Base-by-base conservation (phyloP, 1,284 basidiomycete genomes). In the Tilletia setariae region DNA sequence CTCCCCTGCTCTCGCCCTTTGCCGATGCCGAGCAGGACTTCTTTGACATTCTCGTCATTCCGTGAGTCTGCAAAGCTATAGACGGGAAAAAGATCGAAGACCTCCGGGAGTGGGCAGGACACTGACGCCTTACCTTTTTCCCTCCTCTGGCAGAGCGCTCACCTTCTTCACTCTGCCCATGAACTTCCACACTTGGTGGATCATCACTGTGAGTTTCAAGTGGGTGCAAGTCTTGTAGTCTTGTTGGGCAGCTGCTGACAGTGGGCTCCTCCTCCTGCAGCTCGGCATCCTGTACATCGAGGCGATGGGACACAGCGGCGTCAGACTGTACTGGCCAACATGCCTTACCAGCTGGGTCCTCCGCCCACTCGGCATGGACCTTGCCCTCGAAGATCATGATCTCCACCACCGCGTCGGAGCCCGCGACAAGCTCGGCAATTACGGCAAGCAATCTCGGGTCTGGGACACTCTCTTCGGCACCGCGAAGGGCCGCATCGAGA, bases 21-120 rank as follows among this genome's bases (percentile, higher is more conserved):
- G 77, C 78, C 0, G 77, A 76, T 43, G 68, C 73, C 25, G 68
- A 76, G 61, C 78, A 81, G 64, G 77, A 80, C 28, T 64, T 72
- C 51, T 70, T 75, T 51, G 79, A 81, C 43, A 75, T 79, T 59
- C 59, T 78, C 2, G 67, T 73, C 30, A 30, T 44, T 3, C 62
- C 62, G 42, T 63, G 62, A 63, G 62, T 46, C n/a, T n/a, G n/a
- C n/a, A n/a, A n/a, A n/a, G n/a, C n/a, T n/a, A n/a, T n/a, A n/a
- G n/a, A n/a, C n/a, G n/a, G n/a, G n/a, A n/a, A n/a, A n/a, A n/a
- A n/a, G n/a, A n/a, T n/a, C n/a, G n/a, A n/a, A n/a, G n/a, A n/a
- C n/a, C n/a, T n/a, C n/a, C n/a, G n/a, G n/a, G n/a, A n/a, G n/a
- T n/a, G n/a, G n/a, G n/a, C n/a, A n/a, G n/a, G n/a, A n/a, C n/a